Conservation (phyloP, 768 basidiomycete species). For the Neoboletus magnificus region DNA sequence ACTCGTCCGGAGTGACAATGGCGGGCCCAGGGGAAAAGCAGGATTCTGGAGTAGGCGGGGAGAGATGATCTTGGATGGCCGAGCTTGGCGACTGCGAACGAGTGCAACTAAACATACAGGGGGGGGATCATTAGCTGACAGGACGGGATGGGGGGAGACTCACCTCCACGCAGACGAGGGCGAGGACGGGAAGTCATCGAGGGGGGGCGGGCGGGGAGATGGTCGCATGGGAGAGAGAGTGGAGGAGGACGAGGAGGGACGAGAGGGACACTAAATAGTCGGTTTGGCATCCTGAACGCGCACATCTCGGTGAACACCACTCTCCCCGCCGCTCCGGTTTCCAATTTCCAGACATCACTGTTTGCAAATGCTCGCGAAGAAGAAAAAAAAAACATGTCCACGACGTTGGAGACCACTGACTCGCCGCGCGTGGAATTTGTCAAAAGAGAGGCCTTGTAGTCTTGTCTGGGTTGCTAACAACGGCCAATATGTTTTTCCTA, state of each 20-base stretch:
- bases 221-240: conserved; percentile 1
- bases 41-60: conserved; percentile 21
- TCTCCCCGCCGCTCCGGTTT: conserved; percentile 7
- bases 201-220: neutral
- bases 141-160: neutral
- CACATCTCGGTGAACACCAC: conserved; percentile 8
- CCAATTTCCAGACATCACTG: neutral
- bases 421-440: neutral
- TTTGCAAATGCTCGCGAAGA: neutral
- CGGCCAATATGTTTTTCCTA: neutral
- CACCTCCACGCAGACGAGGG: conserved; percentile 28
- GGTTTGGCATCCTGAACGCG: neutral
- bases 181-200: conserved; percentile 11
- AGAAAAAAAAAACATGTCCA: neutral
- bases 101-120: neutral
- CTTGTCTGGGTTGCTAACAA: neutral
- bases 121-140: neutral
- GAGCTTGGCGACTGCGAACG: conserved; percentile 17
- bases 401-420: neutral
- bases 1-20: conserved; percentile 15
- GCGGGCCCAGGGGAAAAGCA: conserved; percentile 4
- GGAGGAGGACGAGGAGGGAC: neutral
- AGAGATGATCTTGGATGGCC: conserved; percentile 6
- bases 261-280: conserved; percentile 1
- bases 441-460: neutral